Evolutionary conservation across 1,284 basidiomycete species (phyloP).

Genomic region (Marasmius oreades): DNA sequence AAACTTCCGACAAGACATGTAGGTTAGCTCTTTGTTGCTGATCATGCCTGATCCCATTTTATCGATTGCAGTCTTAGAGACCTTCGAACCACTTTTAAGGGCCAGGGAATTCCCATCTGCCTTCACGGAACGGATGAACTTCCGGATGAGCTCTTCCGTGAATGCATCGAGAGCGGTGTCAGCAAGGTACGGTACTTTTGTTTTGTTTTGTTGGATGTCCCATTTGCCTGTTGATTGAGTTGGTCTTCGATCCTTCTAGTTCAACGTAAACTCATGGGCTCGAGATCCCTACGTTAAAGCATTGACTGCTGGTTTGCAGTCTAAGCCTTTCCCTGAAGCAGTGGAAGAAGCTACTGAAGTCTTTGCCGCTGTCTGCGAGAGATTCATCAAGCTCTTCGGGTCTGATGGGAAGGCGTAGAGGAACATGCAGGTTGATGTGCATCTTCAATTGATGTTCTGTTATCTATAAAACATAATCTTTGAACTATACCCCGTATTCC

Average conservation of each 20-base stretch:
- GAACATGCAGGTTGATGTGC: background rate
- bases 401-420: constrained; percentile 37
- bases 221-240: background rate
- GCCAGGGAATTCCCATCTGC: constrained; percentile 34
- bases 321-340: constrained; percentile 42
- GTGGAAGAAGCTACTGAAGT: constrained; percentile 43
- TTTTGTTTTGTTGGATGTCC: background rate
- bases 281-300: constrained; percentile 41
- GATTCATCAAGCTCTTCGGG: constrained; percentile 39
- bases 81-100: constrained; percentile 33
- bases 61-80: constrained; percentile 17
- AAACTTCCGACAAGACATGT: constrained; percentile 45
- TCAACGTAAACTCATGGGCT: constrained; percentile 48
- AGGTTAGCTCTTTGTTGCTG: constrained; percentile 10
- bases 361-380: constrained; percentile 38
- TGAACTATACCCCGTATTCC: too few relatives aligned
- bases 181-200: constrained; percentile 32
- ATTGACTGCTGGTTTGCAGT: constrained; percentile 29
- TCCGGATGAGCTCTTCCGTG: constrained; percentile 38
- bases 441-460: too few relatives aligned
- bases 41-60: background rate
- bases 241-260: constrained; percentile 25
- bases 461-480: too few relatives aligned
- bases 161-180: constrained; percentile 44
- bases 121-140: constrained; percentile 45